phyloP scores from a whole-genome alignment of 768 basidiomycete genomes.

The Tylopilus sp. region DNA sequence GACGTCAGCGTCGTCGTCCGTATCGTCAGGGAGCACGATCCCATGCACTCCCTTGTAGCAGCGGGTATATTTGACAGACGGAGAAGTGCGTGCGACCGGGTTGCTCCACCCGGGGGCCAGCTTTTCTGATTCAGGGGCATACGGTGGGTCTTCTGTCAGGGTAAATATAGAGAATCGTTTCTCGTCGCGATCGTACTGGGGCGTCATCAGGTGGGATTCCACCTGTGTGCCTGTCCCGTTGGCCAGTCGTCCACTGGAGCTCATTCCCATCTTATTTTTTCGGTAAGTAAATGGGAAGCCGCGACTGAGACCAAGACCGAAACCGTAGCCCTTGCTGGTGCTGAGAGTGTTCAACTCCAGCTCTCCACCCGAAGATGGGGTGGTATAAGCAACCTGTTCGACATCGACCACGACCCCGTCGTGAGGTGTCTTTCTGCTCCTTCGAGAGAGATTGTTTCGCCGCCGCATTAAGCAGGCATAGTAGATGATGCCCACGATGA shows the following conservation, averaged over 20 bases:
- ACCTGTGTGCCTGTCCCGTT: slow-evolving; percentile 4
- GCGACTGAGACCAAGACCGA: slow-evolving; percentile 30
- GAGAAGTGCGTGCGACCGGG: slow-evolving; percentile 16
- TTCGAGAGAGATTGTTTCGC: slow-evolving; percentile 28
- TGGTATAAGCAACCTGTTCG: slow-evolving; percentile 8
- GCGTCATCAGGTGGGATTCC: slow-evolving; percentile 23
- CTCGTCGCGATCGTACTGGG: slow-evolving; percentile 24
- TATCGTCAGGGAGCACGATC: slow-evolving; percentile 22
- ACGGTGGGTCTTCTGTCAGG: slow-evolving; percentile 17
- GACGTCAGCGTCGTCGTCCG: slow-evolving; percentile 26
- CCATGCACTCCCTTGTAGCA: slow-evolving; percentile 8
- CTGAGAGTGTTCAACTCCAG: slow-evolving; percentile 27
- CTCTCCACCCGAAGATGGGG: slow-evolving; percentile 21
- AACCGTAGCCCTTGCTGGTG: slow-evolving; percentile 33
- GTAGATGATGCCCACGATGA: slow-evolving; percentile 42
- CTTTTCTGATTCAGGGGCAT: slow-evolving; percentile 31
- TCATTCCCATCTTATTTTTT: slow-evolving; percentile 21
- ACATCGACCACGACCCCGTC: slow-evolving; percentile 5
- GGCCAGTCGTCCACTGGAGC: slow-evolving; percentile 17
- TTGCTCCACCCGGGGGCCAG: slow-evolving; percentile 32
- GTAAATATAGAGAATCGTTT: slow-evolving; percentile 27
- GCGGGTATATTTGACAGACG: slow-evolving; percentile 11
- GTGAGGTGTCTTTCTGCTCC: neutral
- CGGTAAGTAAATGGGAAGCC: slow-evolving; percentile 23
- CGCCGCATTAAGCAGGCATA: slow-evolving; percentile 44